phyloP scores from a whole-genome alignment of 257 asterid species.

The Scutellaria baicalensis region DNA sequence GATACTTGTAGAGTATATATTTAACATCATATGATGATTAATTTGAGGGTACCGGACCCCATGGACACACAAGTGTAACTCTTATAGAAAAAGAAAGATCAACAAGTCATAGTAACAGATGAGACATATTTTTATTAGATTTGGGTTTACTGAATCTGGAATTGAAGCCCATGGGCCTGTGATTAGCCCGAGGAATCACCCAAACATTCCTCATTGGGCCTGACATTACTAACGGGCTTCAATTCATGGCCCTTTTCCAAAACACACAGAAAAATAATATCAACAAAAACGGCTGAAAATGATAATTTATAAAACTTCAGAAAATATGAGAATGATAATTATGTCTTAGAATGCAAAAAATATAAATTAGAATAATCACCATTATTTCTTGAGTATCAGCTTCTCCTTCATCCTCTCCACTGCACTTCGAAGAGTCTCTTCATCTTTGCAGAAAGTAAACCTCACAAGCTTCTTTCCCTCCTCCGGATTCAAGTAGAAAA shows the following conservation, averaged over 20 bases:
- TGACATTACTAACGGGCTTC: background rate
- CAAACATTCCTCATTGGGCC: background rate
- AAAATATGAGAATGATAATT: background rate
- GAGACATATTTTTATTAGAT: too few species aligned
- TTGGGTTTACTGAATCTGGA: background rate
- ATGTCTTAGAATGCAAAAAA: background rate
- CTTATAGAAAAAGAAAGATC: too few species aligned
- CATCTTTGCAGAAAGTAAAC: conserved; percentile 94
- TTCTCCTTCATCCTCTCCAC: conserved; percentile 37
- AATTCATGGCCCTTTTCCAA: background rate
- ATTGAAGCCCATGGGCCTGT: background rate
- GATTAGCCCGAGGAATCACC: too few species aligned
- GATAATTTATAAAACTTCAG: background rate
- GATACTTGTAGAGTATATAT: too few species aligned
- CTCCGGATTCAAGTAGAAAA: conserved; percentile 79
- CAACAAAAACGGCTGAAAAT: background rate
- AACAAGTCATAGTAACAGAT: too few species aligned
- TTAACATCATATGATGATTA: too few species aligned
- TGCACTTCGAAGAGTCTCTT: conserved; percentile 24
- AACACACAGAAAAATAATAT: background rate
- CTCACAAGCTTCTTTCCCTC: conserved; percentile 96
- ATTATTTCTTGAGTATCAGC: conserved; percentile 15
- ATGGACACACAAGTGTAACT: too few species aligned
- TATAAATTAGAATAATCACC: background rate
- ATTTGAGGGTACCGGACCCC: too few species aligned